Percentiles rank a stretch among this genome's conserved stretches.
These are phyloP conservation scores for Drosera capensis DNA, from an alignment of 148 eudicot species.

Conservation along the genomic window DNA sequence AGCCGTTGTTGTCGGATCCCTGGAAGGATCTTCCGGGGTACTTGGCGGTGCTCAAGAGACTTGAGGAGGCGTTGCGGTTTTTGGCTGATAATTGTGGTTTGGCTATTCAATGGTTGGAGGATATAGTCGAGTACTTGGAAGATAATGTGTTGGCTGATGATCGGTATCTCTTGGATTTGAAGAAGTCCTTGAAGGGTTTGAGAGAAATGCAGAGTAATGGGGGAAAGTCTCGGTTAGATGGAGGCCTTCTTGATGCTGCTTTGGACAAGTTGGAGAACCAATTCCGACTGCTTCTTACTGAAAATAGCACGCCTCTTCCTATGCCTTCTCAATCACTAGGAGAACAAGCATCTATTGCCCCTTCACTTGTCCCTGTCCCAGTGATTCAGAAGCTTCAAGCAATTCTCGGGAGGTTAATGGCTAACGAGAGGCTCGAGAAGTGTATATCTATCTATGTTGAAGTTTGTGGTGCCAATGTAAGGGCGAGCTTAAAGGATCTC, in stretches of 20 bases:
- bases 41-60: constrained; percentile 53
- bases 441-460: constrained; percentile 65
- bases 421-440: constrained; percentile 47
- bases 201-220: constrained; percentile 35
- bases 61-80: constrained; percentile 61
- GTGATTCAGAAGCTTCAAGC: constrained; percentile 73
- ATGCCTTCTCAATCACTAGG: constrained; percentile 34
- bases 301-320: constrained; percentile 59
- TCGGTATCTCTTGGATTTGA: constrained; percentile 30
- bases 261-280: constrained; percentile 49
- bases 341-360: constrained; percentile 53
- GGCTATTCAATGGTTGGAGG: constrained; percentile 82
- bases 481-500: constrained; percentile 62
- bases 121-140: constrained; percentile 71
- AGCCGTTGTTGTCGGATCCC: constrained; percentile 60
- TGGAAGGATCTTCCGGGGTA: constrained; percentile 56
- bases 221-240: constrained; percentile 49
- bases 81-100: constrained; percentile 65
- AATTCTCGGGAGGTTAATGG: constrained; percentile 51
- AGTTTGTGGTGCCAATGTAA: constrained; percentile 56
- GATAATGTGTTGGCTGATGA: constrained; percentile 62
- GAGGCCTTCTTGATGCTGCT: constrained; percentile 54
- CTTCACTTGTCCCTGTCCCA: constrained; percentile 58
- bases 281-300: constrained; percentile 38
- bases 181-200: constrained; percentile 32